Percentiles rank a stretch among this genome's conserved stretches.
These are phyloP conservation scores for Coelastrella sp. DNA, from an alignment of 139 green algal genomes.

Conservation along the genomic window DNA sequence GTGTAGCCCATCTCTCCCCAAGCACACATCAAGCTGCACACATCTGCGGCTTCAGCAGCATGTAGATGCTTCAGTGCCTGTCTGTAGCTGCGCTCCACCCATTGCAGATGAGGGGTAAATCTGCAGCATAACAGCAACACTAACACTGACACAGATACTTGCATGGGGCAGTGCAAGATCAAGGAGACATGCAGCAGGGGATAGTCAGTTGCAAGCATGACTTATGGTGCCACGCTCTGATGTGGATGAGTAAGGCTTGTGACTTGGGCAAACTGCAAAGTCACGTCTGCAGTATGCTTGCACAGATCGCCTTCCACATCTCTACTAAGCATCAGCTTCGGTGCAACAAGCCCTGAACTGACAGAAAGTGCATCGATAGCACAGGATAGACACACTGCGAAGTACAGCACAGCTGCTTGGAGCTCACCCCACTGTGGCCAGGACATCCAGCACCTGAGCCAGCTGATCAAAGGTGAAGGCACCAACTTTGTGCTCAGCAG, in stretches of 20 bases:
- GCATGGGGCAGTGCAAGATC: not conserved
- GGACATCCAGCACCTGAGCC: not conserved
- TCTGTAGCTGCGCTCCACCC: slow-evolving; percentile 44
- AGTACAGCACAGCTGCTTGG: not conserved
- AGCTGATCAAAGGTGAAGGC: slow-evolving; percentile 44
- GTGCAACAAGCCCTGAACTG: not conserved
- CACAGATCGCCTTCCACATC: no score
- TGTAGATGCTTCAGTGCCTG: slow-evolving; percentile 48
- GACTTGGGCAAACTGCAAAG: no score
- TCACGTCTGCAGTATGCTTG: no score
- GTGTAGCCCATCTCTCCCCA: slow-evolving; percentile 46
- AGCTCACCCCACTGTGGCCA: slow-evolving; percentile 33
- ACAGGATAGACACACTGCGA: not conserved
- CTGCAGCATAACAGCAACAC: not conserved
- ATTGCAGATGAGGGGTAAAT: slow-evolving; percentile 23
- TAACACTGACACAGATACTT: not conserved
- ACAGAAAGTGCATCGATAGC: not conserved
- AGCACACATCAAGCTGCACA: slow-evolving; percentile 28
- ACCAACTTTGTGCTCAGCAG: slow-evolving; percentile 23
- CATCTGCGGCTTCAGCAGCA: not conserved
- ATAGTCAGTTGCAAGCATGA: no score
- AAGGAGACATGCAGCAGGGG: not conserved
- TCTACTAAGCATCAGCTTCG: not conserved
- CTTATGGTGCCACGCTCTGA: no score
- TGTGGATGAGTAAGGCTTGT: no score